Evolutionary conservation across 2,329 filamentous ascomycete species (phyloP).

Genomic region (Myriosclerotinia curreyana): DNA sequence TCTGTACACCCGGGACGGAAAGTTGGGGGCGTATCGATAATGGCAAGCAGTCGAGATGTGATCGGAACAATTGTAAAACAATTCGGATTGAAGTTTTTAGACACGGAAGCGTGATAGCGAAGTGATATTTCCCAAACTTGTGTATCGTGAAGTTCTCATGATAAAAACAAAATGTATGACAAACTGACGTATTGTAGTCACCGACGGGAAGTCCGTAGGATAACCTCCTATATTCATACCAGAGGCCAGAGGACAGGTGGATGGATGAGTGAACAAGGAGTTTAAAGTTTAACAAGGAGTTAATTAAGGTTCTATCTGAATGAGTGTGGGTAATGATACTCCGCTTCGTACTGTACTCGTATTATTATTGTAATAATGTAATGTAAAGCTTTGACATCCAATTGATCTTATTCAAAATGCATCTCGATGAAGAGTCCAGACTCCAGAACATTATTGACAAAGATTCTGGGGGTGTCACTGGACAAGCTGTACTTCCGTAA

Average conservation of each 20-base stretch:
- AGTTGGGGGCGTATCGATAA: background rate
- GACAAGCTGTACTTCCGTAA: background rate
- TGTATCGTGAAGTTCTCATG: background rate
- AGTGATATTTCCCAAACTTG: background rate
- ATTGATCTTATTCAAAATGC: background rate
- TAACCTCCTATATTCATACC: background rate
- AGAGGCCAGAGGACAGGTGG: background rate
- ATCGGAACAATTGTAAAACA: background rate
- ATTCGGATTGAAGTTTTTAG: constrained; percentile 1
- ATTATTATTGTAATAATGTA: background rate
- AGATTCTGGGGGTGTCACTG: background rate
- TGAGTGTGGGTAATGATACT: too few species aligned
- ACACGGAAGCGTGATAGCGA: background rate
- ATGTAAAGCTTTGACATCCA: background rate
- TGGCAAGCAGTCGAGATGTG: background rate
- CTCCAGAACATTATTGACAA: background rate
- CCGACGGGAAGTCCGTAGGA: background rate
- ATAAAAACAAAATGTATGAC: background rate
- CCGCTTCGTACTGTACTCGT: too few species aligned
- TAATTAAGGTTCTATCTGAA: too few species aligned
- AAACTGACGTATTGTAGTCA: constrained; percentile 8
- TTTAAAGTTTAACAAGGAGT: background rate
- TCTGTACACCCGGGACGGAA: background rate
- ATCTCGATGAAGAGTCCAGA: background rate
- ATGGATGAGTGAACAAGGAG: constrained; percentile 11